These are phyloP conservation scores for Tritrichomonas foetus DNA, from an alignment of 208 protist genomes.

Conservation along the genomic window DNA sequence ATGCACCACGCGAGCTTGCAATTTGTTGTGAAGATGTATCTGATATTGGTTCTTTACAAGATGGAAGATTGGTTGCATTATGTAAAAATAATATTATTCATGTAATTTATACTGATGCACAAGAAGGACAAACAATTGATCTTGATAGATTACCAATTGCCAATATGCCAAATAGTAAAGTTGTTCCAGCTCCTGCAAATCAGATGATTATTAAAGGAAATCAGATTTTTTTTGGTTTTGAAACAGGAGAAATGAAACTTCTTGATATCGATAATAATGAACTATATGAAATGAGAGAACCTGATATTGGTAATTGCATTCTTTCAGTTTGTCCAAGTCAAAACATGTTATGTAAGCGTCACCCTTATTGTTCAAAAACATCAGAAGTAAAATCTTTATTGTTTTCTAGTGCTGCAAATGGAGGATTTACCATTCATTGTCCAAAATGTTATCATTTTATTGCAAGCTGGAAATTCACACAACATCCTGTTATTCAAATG, in stretches of 20 bases:
- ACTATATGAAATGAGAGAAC: neutral
- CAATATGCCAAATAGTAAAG: neutral
- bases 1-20: neutral
- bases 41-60: neutral
- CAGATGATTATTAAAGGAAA: neutral
- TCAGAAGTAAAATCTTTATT: neutral
- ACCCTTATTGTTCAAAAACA: neutral
- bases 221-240: neutral
- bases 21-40: neutral
- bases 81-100: neutral
- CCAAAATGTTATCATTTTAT: neutral
- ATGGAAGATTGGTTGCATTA: neutral
- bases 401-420: neutral
- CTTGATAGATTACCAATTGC: neutral
- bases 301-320: neutral
- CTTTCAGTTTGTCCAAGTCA: neutral
- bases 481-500: neutral
- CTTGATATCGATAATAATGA: neutral
- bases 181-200: neutral
- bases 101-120: neutral
- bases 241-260: neutral
- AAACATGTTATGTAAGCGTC: neutral
- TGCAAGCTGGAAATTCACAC: neutral
- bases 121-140: neutral
- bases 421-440: neutral